Evolutionary conservation across 805 yeast species (phyloP), one percentile per base, ranked within the genome.

Genomic region (Nakazawaea holstii): DNA sequence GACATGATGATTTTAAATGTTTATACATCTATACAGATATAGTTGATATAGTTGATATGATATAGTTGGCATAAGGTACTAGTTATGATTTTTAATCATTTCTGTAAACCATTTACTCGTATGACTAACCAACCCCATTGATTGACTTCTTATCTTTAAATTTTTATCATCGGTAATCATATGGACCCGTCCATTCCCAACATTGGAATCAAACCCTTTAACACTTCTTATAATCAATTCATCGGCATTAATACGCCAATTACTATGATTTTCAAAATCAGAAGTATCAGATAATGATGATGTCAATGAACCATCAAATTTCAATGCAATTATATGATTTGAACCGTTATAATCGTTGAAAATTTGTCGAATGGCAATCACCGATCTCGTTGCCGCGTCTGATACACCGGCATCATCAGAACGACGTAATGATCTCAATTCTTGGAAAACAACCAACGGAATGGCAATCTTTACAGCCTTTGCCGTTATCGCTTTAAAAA

Each of bases 381-480:
- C 90, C 1, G 90, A 86, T 44, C 95, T 66, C 0, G 92, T 84
- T 0, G 92, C 92, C 2, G 90, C 84, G 59, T 86, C 94, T 1
- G 88, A 79, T 15, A 86, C 81, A 4, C 84, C 77, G 1, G 82
- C 82, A 59, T 86, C 94, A 14, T 79, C 76, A 0, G 88, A 81
- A 55, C 84, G 77, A 50, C 92, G 66, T 51, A 86, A 65, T 6
- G 87, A 81, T 55, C 92, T 65, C 50, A 86, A 66, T 57, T 86
- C 94, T 66, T 85, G 92, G 59, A 85, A 86, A 6, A 86, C 88
- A 15, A 87, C 82, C 49, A 86, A 67, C 37, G 94, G 91, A 4
- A 85, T 79, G 54, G 81, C 76, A 24, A 82, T 67, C 52, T 73
- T 78, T 50, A 86, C 72, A 2, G 84, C 75, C 11, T 72, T 73